Conservation (phyloP, 1,284 basidiomycete species). For the Pseudozyma hubeiensis region DNA sequence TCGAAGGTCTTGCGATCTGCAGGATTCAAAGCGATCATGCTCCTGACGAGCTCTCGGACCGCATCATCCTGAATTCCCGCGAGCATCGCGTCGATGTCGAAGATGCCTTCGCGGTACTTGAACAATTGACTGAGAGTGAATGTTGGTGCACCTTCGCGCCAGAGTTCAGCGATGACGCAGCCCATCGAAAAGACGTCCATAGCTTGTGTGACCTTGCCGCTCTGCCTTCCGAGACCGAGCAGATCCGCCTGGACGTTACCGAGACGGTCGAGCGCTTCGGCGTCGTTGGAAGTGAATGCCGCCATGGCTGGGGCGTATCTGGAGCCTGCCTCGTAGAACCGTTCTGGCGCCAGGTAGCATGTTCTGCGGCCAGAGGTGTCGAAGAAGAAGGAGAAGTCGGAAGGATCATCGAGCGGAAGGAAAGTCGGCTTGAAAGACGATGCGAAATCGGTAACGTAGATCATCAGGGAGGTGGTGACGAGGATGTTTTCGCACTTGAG, state of each 20-base stretch:
- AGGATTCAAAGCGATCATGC: slow-evolving; percentile 89
- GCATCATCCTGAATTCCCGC: slow-evolving; percentile 82
- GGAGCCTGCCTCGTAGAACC: slow-evolving; percentile 85
- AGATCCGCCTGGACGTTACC: slow-evolving; percentile 47
- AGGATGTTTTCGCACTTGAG: slow-evolving; percentile 98
- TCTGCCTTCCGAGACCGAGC: slow-evolving; percentile 71
- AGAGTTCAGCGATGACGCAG: slow-evolving; percentile 95
- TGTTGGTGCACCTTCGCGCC: slow-evolving; percentile 90
- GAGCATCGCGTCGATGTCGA: slow-evolving; percentile 81
- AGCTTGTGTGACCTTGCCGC: slow-evolving; percentile 87
- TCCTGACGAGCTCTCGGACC: slow-evolving; percentile 79
- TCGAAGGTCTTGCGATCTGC: slow-evolving; percentile 83
- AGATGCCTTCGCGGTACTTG: slow-evolving; percentile 89
- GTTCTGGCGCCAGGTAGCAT: slow-evolving; percentile 95
- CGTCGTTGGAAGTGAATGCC: not conserved
- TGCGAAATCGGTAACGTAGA: slow-evolving; percentile 95
- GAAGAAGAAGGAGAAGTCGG: slow-evolving; percentile 98
- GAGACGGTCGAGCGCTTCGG: slow-evolving; percentile 17
- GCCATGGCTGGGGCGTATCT: slow-evolving; percentile 68
- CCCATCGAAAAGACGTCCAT: slow-evolving; percentile 99
- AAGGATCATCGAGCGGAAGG: slow-evolving; percentile 94
- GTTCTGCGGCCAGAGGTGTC: slow-evolving; percentile 92
- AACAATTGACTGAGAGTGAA: slow-evolving; percentile 96
- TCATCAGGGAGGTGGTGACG: slow-evolving; percentile 94
- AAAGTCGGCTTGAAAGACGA: slow-evolving; percentile 92